Conservation (phyloP, 768 basidiomycete species). For the Pleurotus pulmonarius region DNA sequence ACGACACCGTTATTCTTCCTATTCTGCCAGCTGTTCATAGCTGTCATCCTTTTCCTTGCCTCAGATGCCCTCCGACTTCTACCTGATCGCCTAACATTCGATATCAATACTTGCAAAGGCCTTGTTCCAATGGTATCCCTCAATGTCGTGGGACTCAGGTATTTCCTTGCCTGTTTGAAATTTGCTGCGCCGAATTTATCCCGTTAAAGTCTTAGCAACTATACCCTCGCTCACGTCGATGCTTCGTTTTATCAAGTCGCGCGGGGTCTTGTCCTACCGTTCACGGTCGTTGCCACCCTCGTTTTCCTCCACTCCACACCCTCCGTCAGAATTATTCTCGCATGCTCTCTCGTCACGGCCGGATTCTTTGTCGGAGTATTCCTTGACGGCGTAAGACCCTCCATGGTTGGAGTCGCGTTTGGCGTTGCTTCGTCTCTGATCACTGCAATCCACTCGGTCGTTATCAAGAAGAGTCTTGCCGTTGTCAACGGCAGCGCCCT, state of each 20-base stretch:
- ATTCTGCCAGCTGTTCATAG: slow-evolving; percentile 75
- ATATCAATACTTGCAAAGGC: slow-evolving; percentile 63
- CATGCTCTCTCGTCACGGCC: slow-evolving; percentile 78
- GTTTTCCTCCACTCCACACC: slow-evolving; percentile 74
- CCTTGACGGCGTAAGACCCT: slow-evolving; percentile 45
- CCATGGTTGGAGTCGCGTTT: slow-evolving; percentile 63
- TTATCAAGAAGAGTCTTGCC: slow-evolving; percentile 84
- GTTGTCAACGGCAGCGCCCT: slow-evolving; percentile 84
- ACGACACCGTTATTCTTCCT: slow-evolving; percentile 83
- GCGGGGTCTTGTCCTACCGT: slow-evolving; percentile 88
- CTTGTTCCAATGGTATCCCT: slow-evolving; percentile 71
- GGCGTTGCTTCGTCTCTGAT: slow-evolving; percentile 85
- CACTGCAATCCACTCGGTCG: slow-evolving; percentile 86
- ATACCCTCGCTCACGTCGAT: slow-evolving; percentile 89
- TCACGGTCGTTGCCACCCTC: slow-evolving; percentile 88
- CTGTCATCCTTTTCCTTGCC: slow-evolving; percentile 68
- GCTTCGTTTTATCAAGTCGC: slow-evolving; percentile 96
- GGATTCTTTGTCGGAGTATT: slow-evolving; percentile 93
- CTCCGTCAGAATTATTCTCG: slow-evolving; percentile 65
- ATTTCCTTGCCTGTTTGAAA: slow-evolving; percentile 10
- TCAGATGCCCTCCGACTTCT: slow-evolving; percentile 61
- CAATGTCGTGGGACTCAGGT: slow-evolving; percentile 85
- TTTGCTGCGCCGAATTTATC: neutral
- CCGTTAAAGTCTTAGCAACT: slow-evolving; percentile 75
- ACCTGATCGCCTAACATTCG: slow-evolving; percentile 63